Conservation (phyloP, 306 rosid species). For the Crataegus laevigata region DNA sequence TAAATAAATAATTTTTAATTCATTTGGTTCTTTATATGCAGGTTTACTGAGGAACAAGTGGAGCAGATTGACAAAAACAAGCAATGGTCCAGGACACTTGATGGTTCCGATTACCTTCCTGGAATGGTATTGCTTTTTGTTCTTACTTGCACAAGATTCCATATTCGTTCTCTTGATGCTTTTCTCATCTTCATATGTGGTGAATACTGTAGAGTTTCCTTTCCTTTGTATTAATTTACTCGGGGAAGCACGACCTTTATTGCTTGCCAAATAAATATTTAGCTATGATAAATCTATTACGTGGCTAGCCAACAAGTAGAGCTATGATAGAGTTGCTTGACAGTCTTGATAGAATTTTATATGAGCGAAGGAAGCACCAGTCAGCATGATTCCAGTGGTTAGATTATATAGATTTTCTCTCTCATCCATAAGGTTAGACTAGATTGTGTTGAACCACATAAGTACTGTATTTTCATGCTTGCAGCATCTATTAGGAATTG, state of each 20-base stretch:
- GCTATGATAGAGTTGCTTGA: background rate
- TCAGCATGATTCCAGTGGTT: background rate
- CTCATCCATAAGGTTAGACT: background rate
- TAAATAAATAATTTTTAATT: background rate
- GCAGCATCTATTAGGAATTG: background rate
- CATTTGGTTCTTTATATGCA: slow-evolving; percentile 15
- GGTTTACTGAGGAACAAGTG: slow-evolving; percentile 76
- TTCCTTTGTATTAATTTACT: background rate
- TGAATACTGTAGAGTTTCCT: background rate
- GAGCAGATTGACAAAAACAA: slow-evolving; percentile 77
- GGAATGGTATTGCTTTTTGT: slow-evolving; percentile 67
- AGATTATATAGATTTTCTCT: background rate
- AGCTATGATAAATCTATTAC: background rate
- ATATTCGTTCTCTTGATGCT: background rate
- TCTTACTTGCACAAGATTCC: background rate
- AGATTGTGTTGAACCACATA: background rate
- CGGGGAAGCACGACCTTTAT: background rate
- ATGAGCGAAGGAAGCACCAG: background rate
- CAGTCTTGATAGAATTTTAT: background rate
- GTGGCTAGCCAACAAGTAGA: background rate
- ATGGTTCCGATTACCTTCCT: slow-evolving; percentile 97
- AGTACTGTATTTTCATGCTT: background rate
- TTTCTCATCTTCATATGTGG: background rate
- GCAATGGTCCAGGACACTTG: slow-evolving; percentile 98
- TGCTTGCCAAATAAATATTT: background rate